Evolutionary conservation across 257 asterid species (phyloP), one percentile per base, ranked within the genome.

Genomic region (Ilex asprella): DNA sequence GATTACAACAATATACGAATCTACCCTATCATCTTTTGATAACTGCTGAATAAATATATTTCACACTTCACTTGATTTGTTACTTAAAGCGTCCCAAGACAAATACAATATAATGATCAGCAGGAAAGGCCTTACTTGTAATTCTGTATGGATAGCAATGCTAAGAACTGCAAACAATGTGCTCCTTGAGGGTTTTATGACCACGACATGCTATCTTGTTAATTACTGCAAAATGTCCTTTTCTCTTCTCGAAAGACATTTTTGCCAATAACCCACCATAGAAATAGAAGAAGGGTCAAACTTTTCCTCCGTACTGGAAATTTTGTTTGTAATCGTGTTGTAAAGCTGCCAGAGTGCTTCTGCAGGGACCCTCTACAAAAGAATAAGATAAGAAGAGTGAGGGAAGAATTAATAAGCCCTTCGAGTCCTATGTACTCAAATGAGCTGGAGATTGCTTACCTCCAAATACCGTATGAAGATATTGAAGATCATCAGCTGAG

Each of bases 301-400:
- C 91, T 80, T 92, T 92, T 74, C 98, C 98, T 78, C 61, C 81
- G 65, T 78, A 92, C 47, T 85, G 87, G 89, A 86, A 89, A 68
- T 92, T 75, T 14, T 79, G 46, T 73, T 84, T 82, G 85, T 92
- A 86, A 76, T 92, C 96, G 60, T 92, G 79, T 72, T 79, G 91
- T 72, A 89, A 77, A 44, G 70, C 47, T 21, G 84, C 85, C 52
- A 92, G 78, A 2, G 84, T 82, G 65, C 83, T 86, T 76, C 98
- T 86, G 85, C 97, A 89, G 63, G 98, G 93, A 29, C 98, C 99
- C 93, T 92, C 98, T 86, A 31, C 35, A 77, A 69, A 27, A 62
- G 54, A 65, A 60, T 52, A 67, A 56, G 51, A 53, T 5, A 16
- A n/a, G 10, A 7, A 30, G 47, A 51, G 15, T 66, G 31, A 47